phyloP scores from a whole-genome alignment of 2,329 filamentous ascomycete genomes.

The Colletotrichum sp. region DNA sequence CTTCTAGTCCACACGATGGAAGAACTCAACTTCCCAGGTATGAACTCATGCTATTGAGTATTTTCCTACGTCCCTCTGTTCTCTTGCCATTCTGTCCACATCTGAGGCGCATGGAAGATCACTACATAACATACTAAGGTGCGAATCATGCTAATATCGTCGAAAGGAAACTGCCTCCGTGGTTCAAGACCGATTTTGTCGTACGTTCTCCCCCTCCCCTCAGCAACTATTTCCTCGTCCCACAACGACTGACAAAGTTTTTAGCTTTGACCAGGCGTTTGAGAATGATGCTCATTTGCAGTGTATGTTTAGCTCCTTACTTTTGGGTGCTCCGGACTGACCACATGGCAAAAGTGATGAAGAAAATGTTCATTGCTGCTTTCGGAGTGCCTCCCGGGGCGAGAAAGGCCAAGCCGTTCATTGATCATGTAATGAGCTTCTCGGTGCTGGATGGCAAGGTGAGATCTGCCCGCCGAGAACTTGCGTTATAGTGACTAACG shows the following conservation, averaged over 20 bases:
- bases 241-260: background rate
- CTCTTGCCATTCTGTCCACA: background rate
- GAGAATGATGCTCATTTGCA: constrained; percentile 80
- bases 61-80: constrained; percentile 41
- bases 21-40: constrained; percentile 94
- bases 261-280: constrained; percentile 82
- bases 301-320: background rate
- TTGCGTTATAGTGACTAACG: background rate
- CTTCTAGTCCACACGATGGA: constrained; percentile 87
- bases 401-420: constrained; percentile 91
- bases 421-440: constrained; percentile 95
- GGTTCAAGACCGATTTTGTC: constrained; percentile 71
- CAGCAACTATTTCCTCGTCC: background rate
- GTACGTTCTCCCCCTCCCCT: constrained; percentile 46
- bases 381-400: constrained; percentile 92
- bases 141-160: constrained; percentile 46
- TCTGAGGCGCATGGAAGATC: background rate
- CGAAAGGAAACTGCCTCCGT: constrained; percentile 74
- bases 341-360: constrained; percentile 60
- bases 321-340: background rate
- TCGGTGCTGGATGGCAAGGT: constrained; percentile 85
- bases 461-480: background rate
- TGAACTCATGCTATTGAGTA: constrained; percentile 66
- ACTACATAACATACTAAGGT: background rate
- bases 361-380: constrained; percentile 78